Evolutionary conservation across 2,329 filamentous ascomycete genomes (phyloP).

Genomic region (Ophiocordyceps robertsii): DNA sequence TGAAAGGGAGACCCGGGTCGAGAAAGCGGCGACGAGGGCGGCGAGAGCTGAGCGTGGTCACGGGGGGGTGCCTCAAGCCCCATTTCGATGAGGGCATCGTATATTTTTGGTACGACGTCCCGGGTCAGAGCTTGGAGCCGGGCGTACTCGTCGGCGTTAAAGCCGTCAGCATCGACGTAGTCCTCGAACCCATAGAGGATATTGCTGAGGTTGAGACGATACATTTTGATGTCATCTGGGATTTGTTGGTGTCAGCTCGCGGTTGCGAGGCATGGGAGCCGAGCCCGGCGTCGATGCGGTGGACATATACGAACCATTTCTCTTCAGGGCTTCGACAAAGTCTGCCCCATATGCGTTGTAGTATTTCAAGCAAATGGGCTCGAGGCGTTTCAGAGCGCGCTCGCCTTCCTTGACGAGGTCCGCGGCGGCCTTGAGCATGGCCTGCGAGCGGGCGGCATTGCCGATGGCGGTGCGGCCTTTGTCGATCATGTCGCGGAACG

Average conservation of each 20-base stretch:
- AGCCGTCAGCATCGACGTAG: slow-evolving; percentile 32
- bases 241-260: background rate
- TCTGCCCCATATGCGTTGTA: slow-evolving; percentile 32
- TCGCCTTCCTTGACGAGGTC: slow-evolving; percentile 34
- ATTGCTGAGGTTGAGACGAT: slow-evolving; percentile 32
- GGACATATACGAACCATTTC: slow-evolving; percentile 30
- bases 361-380: slow-evolving; percentile 35
- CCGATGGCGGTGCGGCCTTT: slow-evolving; percentile 32
- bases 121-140: slow-evolving; percentile 34
- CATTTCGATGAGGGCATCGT: slow-evolving; percentile 39
- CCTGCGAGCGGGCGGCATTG: slow-evolving; percentile 29
- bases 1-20: slow-evolving; percentile 4
- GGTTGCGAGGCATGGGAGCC: background rate
- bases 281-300: too few species aligned
- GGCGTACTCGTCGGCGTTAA: slow-evolving; percentile 35
- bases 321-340: slow-evolving; percentile 38
- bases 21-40: slow-evolving; percentile 11
- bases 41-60: slow-evolving; percentile 15
- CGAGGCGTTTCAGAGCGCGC: slow-evolving; percentile 33
- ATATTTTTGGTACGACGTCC: slow-evolving; percentile 32
- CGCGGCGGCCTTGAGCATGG: slow-evolving; percentile 36
- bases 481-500: slow-evolving; percentile 38
- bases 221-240: slow-evolving; percentile 35
- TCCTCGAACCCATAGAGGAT: slow-evolving; percentile 46
- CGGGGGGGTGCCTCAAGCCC: slow-evolving; percentile 27